Conservation (phyloP, 116 monocot species). For the Zostera marina region DNA sequence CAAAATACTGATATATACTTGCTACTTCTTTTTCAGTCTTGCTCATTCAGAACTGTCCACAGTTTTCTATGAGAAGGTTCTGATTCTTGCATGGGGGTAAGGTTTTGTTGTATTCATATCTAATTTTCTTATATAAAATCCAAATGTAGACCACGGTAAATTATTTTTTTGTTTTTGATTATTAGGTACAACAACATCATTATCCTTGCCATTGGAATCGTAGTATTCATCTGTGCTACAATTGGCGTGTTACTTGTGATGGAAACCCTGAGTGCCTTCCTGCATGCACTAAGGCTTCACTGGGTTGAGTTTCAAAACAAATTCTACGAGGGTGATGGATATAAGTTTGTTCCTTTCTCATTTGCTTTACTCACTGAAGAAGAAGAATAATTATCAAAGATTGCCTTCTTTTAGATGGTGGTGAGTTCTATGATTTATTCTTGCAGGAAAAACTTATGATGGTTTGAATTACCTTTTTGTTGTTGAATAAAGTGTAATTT, state of each 20-base stretch:
- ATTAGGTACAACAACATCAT: slow-evolving; percentile 69
- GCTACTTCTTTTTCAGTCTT: slow-evolving; percentile 39
- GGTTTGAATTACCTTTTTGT: neutral
- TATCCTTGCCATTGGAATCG: slow-evolving; percentile 53
- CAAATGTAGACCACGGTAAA: neutral
- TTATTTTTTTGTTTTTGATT: slow-evolving; percentile 2
- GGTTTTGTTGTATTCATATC: slow-evolving; percentile 6
- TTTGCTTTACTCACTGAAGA: slow-evolving; percentile 48
- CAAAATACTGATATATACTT: neutral
- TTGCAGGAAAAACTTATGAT: neutral
- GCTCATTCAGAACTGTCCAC: slow-evolving; percentile 92
- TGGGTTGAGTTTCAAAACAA: slow-evolving; percentile 99
- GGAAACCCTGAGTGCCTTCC: slow-evolving; percentile 97
- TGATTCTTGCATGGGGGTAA: slow-evolving; percentile 91
- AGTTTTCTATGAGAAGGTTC: slow-evolving; percentile 96
- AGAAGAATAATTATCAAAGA: slow-evolving; percentile 24
- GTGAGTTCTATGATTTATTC: neutral
- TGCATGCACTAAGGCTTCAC: slow-evolving; percentile 97
- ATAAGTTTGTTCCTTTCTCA: slow-evolving; percentile 90
- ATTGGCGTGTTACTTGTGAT: slow-evolving; percentile 91
- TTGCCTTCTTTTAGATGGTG: neutral
- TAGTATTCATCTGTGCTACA: slow-evolving; percentile 75
- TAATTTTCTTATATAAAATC: neutral
- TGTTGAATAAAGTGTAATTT: slow-evolving; percentile 1
- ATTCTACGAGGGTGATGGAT: slow-evolving; percentile 97